phyloP scores from a whole-genome alignment of 768 basidiomycete species.

The Multifurca ochricompacta region DNA sequence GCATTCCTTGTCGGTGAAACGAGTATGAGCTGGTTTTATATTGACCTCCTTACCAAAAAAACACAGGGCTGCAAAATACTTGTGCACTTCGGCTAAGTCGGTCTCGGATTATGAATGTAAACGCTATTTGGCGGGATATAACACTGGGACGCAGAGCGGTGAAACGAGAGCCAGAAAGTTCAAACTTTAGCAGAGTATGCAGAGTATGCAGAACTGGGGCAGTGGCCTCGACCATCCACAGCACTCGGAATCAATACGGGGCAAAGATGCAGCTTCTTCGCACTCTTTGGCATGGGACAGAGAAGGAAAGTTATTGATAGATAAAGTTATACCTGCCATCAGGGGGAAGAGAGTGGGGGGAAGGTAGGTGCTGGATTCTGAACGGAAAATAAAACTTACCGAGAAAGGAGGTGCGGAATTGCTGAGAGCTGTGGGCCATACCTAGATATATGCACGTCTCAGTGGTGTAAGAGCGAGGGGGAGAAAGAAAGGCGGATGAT shows the following conservation, averaged over 20 bases:
- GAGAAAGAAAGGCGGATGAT: conserved; percentile 20
- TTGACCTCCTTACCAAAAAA: neutral
- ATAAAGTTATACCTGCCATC: conserved; percentile 31
- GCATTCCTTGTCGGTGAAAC: neutral
- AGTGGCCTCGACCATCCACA: neutral
- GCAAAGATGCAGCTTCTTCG: neutral
- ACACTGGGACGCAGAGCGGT: neutral
- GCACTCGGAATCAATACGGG: neutral
- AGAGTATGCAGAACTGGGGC: neutral
- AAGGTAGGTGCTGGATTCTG: neutral
- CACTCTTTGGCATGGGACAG: neutral
- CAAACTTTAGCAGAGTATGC: neutral
- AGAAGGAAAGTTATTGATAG: conserved; percentile 15
- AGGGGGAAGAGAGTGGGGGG: neutral
- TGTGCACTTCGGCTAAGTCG: neutral
- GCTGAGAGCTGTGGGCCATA: conserved; percentile 94
- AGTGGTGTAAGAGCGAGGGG: neutral
- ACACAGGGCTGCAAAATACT: neutral
- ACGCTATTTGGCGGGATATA: conserved; percentile 1
- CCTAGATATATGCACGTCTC: conserved; percentile 27
- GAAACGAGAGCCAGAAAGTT: neutral
- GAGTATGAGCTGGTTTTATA: neutral
- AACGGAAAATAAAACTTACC: conserved; percentile 35
- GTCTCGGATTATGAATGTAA: conserved; percentile 8
- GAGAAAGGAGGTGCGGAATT: conserved; percentile 85